Evolutionary conservation across 2,329 filamentous ascomycete genomes (phyloP), one percentile per base, ranked within the genome.

Genomic region (Fusarium domesticum): DNA sequence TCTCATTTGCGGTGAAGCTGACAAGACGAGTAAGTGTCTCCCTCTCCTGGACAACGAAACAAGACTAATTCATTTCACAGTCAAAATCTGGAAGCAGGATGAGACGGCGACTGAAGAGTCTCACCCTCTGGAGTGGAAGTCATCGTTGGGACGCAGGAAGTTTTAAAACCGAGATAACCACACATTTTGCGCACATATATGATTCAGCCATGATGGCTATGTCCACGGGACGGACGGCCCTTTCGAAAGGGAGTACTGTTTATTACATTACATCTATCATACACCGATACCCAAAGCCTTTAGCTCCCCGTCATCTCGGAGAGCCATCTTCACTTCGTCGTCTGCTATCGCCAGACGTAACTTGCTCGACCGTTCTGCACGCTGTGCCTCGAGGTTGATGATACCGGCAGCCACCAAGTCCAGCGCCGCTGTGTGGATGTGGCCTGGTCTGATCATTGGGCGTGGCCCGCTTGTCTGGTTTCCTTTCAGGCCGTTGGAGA

Each of bases 31-130:
- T 81, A 64, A 67, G 77, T 70, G 33, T 2, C 12, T 12, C 8
- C 8, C 6, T 14, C 3, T 35, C 14, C 30, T 11, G 8, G 8
- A 33, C 10, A 6, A 33, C 18, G 20, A 39, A 51, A 23, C 58
- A 15, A 12, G 6, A 2, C 36, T 66, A 59, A 70, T 57, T 36
- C 6, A 48, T 42, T 39, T 5, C 40, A 6, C 34, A 83, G 77
- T 96, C 67, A 97, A 98, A 78, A 82, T 98, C 45, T 98, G 93
- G 93, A 95, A 91, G 68, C 87, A 85, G 56, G 93, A 98, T 65
- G 89, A 95, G 36, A 81, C 85, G 41, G 93, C 93, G 15, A 96
- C 92, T 1, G 86, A 87, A 30, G 89, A 97, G 66, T 87, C 87
- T 2, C 90, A 97, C 69, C 93, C 93, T 3, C 68, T 98, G 34